phyloP scores from a whole-genome alignment of 2,329 filamentous ascomycete species.

The Trichoderma breve region DNA sequence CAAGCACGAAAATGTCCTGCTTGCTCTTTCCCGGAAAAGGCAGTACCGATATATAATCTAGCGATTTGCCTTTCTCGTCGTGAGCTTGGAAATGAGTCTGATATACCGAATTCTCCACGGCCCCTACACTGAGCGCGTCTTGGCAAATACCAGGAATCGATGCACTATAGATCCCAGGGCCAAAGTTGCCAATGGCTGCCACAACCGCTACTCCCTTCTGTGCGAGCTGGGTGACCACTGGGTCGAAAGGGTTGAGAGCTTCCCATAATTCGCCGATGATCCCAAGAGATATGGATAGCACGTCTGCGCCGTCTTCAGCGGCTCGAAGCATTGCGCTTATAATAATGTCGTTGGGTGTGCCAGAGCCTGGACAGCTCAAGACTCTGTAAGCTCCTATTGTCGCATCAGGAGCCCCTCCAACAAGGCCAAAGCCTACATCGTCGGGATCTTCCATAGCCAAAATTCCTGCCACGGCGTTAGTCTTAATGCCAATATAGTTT shows the following conservation, averaged over 20 bases:
- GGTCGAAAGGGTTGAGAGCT: slow-evolving; percentile 42
- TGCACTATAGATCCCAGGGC: neutral
- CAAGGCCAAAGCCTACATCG: slow-evolving; percentile 42
- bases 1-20: neutral
- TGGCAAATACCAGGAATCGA: too few species aligned
- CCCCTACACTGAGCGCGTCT: too few species aligned
- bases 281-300: slow-evolving; percentile 26
- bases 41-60: neutral
- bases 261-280: slow-evolving; percentile 25
- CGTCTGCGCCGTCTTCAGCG: slow-evolving; percentile 46
- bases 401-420: slow-evolving; percentile 52
- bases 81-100: neutral
- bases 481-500: too few species aligned
- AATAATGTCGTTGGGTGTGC: slow-evolving; percentile 48
- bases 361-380: slow-evolving; percentile 46
- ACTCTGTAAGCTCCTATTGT: slow-evolving; percentile 52
- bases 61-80: neutral
- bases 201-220: neutral
- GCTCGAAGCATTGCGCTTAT: slow-evolving; percentile 55
- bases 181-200: slow-evolving; percentile 30
- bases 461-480: slow-evolving; percentile 29
- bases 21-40: neutral
- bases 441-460: slow-evolving; percentile 30
- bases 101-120: neutral
- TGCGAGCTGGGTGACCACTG: slow-evolving; percentile 43